Evolutionary conservation across 2,329 filamentous ascomycete genomes (phyloP), one percentile per base, ranked within the genome.

Genomic region (Fusarium cyanostomum): DNA sequence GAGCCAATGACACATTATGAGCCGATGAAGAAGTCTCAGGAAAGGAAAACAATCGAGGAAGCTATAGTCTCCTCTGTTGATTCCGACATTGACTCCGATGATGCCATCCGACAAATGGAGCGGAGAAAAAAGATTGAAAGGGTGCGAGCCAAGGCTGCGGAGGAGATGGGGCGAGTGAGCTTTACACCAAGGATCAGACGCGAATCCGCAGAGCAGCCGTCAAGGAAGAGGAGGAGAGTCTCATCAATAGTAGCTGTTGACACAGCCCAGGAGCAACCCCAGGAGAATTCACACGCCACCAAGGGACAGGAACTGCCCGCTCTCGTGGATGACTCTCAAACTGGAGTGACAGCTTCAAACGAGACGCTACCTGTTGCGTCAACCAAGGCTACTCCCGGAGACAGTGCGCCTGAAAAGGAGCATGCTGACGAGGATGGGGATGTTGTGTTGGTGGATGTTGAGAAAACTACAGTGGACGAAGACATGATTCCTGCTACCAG

Each of bases 21-120:
- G 58, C 77, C 78, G 1, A 79, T 82, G 79, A 73, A 75, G 38
- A 74, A 78, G 44, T 83, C 81, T 0, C 81, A 83, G 44, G 76
- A 81, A 62, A 74, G 79, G 28, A 77, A 76, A 42, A 58, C 59
- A 1, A 66, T 57, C 15, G 69, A 70, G 3, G 73, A 70, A 4
- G 43, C 59, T 10, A 31, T 56, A 0, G 66, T 74, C n/a, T 65
- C 69, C 2, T 62, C 62, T 5, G 16, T 72, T 2, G 71, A 70
- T 4, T 70, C 68, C 0, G 75, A 74, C 2, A 75, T 76, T 11
- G 76, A 79, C 24, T 73, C 75, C 3, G 74, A 79, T 41, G 73
- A 78, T 46, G 64, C 74, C 0, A 67, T 74, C 7, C 65, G 69
- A 37, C 67, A 66, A 39, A 59, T 74, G 38, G 72, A 76, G n/a